phyloP scores from a whole-genome alignment of 495 filamentous ascomycete genomes.

The Cryomyces minteri region DNA sequence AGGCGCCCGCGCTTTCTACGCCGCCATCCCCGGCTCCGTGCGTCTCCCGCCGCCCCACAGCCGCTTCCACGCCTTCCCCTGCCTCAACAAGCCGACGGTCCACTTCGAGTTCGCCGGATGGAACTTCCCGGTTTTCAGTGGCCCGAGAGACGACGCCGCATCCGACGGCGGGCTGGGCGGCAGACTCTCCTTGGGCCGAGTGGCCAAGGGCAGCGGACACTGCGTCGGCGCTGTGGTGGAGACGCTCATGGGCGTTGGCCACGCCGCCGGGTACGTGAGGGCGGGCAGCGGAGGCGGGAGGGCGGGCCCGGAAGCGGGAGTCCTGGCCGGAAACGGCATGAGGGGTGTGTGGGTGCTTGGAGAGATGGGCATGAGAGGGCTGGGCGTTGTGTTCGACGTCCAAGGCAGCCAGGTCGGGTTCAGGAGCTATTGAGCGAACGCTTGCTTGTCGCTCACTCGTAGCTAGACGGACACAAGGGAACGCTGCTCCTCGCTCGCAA shows the following conservation, averaged over 20 bases:
- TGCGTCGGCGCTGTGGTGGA: constrained; percentile 21
- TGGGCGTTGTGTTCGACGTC: constrained; percentile 18
- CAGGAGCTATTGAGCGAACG: not conserved
- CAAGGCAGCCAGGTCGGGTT: constrained; percentile 1
- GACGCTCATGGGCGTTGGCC: constrained; percentile 16
- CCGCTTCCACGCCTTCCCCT: constrained; percentile 19
- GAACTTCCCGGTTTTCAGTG: constrained; percentile 14
- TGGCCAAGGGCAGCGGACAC: constrained; percentile 16
- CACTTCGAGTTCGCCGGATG: constrained; percentile 15
- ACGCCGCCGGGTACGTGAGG: not conserved
- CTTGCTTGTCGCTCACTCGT: too few relatives aligned
- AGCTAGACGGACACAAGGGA: too few relatives aligned
- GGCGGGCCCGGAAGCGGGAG: not conserved
- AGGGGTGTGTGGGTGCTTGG: constrained; percentile 20
- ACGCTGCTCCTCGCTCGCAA: too few relatives aligned
- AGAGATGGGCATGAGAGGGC: constrained; percentile 16
- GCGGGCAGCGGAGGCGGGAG: not conserved
- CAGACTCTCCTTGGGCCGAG: constrained; percentile 17
- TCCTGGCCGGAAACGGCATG: constrained; percentile 16
- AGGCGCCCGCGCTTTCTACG: constrained; percentile 19
- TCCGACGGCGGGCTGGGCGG: constrained; percentile 9
- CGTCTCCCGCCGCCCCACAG: constrained; percentile 13
- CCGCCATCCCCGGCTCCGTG: constrained; percentile 16
- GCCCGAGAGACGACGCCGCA: constrained; percentile 3
- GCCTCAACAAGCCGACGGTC: constrained; percentile 16